Evolutionary conservation across 176 grass and related monocot species (phyloP), one percentile per base, ranked within the genome.

Genomic region (Bolboschoenus planiculmis): DNA sequence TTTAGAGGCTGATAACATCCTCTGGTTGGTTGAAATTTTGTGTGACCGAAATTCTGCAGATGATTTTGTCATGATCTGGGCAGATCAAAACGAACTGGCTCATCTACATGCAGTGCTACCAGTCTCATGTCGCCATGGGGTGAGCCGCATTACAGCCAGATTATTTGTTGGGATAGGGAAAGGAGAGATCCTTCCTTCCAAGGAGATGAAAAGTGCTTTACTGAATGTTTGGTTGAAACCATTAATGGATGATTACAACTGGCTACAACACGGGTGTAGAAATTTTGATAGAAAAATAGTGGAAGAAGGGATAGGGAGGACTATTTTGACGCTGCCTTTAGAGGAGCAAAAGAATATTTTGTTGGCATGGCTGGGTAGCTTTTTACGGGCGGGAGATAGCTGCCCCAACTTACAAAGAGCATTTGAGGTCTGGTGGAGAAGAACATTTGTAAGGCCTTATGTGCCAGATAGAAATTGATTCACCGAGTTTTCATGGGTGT

Each of bases 371-470:
- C 81, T 94, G 18, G 95, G 87, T 13, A 89, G 81, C 27, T 97
- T 94, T 86, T 88, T 97, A 81, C 88, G 87, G 82, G 43, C 84
- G 1, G 92, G 90, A 0, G 88, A 94, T 67, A 91, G 89, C 43
- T 97, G 95, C 65, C 95, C 95, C 0, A 94, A 94, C 85, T 72
- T 97, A 54, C 88, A 89, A 59, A 92, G 95, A 78, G 95, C 95
- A 8, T 97, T 97, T 29, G 92, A 97, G 35, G 95, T 97, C 62
- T 94, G 95, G 95, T 97, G 92, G 95, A 89, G 88, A n/a, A 90
- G 95, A 81, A 94, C 95, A 39, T 97, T 97, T 29, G 62, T 97
- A 53, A 91, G 95, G 75, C 95, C 95, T 54, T 97, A 88, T 80
- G 83, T 86, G 55, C n/a, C 57, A 81, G 39, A 42, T 18, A 59